These are phyloP conservation scores for Diaporthe sp. DNA, from an alignment of 2,329 filamentous ascomycete species.

Conservation along the genomic window DNA sequence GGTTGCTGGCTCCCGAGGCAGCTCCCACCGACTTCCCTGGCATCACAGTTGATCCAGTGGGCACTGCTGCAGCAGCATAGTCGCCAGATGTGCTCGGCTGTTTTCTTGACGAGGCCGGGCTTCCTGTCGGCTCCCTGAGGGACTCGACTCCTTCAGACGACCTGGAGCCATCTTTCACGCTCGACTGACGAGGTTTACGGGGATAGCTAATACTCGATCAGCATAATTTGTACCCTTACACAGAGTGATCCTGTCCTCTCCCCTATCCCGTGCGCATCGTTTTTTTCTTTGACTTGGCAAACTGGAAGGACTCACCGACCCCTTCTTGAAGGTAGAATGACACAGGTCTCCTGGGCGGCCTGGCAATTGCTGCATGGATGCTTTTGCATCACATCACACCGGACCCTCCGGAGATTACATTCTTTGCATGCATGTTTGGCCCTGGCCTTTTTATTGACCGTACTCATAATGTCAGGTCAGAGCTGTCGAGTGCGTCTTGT, in stretches of 20 bases:
- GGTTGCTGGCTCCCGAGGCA: conserved; percentile 44
- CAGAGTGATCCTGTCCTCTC: neutral
- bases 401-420: conserved; percentile 42
- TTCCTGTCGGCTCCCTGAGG: neutral
- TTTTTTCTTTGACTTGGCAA: neutral
- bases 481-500: neutral
- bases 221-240: neutral
- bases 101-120: neutral
- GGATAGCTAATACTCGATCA: conserved; percentile 36
- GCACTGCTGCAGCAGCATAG: neutral
- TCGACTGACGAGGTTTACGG: conserved; percentile 35
- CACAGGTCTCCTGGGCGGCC: conserved; percentile 37
- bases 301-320: conserved; percentile 23
- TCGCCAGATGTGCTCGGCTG: conserved; percentile 6
- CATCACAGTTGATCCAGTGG: neutral
- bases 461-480: conserved; percentile 27
- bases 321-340: conserved; percentile 40
- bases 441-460: conserved; percentile 38
- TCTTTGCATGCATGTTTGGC: conserved; percentile 43
- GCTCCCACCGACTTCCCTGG: conserved; percentile 34
- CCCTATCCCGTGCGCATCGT: neutral
- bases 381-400: conserved; percentile 42
- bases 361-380: conserved; percentile 42
- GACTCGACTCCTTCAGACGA: conserved; percentile 2
- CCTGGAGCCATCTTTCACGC: conserved; percentile 19